phyloP scores from a whole-genome alignment of 768 basidiomycete species.

The Lactarius sanguifluus region DNA sequence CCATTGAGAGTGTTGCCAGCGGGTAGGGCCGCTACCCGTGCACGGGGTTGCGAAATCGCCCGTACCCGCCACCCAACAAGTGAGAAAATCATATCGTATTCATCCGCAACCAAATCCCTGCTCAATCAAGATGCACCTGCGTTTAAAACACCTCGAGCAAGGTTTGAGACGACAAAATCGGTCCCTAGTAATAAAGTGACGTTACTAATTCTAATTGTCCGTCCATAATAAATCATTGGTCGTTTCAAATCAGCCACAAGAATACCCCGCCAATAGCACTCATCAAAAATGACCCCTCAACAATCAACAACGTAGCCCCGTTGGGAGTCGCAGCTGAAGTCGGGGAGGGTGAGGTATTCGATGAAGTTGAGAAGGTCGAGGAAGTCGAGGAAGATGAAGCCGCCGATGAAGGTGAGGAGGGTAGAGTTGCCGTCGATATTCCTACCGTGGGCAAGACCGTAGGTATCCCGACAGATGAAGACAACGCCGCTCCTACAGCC shows the following conservation, averaged over 20 bases:
- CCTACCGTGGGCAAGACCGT: no score
- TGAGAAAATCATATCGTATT: no score
- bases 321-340: not conserved
- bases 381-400: constrained; percentile 35
- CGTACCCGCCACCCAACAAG: no score
- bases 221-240: not conserved
- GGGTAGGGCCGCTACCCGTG: no score
- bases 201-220: no score
- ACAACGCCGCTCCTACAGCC: constrained; percentile 6
- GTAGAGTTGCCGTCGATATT: constrained; percentile 27
- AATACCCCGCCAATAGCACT: constrained; percentile 41
- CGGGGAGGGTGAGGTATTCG: constrained; percentile 34
- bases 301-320: not conserved
- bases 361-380: constrained; percentile 30
- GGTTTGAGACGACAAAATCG: no score
- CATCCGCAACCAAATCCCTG: no score
- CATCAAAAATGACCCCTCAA: constrained; percentile 33
- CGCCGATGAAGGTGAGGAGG: constrained; percentile 30
- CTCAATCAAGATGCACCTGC: no score
- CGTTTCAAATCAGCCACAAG: not conserved
- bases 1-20: no score
- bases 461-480: not conserved
- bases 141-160: no score
- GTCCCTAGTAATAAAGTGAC: no score
- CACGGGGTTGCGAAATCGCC: no score